Evolutionary conservation across 768 basidiomycete genomes (phyloP), one percentile per base, ranked within the genome.

Genomic region (Mycena maculata): DNA sequence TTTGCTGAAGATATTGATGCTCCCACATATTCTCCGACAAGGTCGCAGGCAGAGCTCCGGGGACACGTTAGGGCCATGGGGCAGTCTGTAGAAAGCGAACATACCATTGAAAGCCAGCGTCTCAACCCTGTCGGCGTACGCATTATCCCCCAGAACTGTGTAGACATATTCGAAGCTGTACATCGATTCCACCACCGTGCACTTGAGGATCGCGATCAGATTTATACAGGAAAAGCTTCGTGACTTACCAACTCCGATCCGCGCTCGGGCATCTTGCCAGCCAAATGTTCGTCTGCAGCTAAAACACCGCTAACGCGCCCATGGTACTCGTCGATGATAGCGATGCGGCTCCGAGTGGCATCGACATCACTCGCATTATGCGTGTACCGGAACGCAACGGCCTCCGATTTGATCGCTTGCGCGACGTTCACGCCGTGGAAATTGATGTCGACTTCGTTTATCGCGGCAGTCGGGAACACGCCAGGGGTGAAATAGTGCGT

Each of bases 321-420:
- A 50, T 69, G 68, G 53, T 61, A 69, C 41, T 60, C 13, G 16
- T 69, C 63, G 36, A 69, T 56, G 18, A 58, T 5, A 20, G 18
- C 15, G 20, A 69, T 65, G 12, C 68, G 63, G 18, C 39, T 41
- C 27, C 68, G 60, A 6, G 68, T 69, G 16, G 63, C 61, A 41
- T 56, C 64, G 38, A 69, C n/a, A 38, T 65, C 68, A 3, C 63
- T 47, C n/a, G 44, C 8, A 52, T 69, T 47, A 22, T 66, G 63
- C 12, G 48, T 59, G 25, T 16, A 66, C 3, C 68, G 58, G 36
- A n/a, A 69, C 12, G 68, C 63, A 20, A 69, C 63, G 18, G 68
- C 68, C 38, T 69, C 68, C 18, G 68, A 69, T 53, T 69, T 69
- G 45, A 69, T 65, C 22, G 68, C 68, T 59, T 69, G 59, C 0